Evolutionary conservation across 306 rosid genomes (phyloP).

Genomic region (Biancaea sappan): DNA sequence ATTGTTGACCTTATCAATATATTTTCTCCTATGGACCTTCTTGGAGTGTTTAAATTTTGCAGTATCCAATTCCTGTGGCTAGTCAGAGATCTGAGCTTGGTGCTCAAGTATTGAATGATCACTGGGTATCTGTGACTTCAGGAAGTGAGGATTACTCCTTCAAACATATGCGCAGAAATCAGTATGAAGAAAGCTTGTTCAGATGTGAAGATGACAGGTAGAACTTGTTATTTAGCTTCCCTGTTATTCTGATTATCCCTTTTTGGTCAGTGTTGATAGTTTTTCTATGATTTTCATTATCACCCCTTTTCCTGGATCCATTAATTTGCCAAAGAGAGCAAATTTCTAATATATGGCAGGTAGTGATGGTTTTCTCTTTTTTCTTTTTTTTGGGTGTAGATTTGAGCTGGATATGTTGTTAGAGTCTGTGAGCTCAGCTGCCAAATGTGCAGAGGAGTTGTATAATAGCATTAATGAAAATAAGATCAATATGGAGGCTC

Average conservation of each 20-base stretch:
- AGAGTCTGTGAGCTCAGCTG: constrained; percentile 90
- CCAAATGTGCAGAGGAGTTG: constrained; percentile 85
- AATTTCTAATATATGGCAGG: constrained; percentile 16
- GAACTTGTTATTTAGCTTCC: constrained; percentile 7
- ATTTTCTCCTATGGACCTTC: constrained; percentile 34
- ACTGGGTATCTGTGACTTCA: constrained; percentile 98
- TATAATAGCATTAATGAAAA: constrained; percentile 67
- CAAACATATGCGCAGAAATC: constrained; percentile 97
- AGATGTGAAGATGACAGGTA: constrained; percentile 99
- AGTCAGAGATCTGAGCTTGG: constrained; percentile 95
- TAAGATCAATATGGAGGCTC: constrained; percentile 58
- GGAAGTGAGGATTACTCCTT: constrained; percentile 99
- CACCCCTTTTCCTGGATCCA: constrained; percentile 10
- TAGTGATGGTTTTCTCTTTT: constrained; percentile 29
- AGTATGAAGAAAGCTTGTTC: constrained; percentile 94
- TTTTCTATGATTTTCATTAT: constrained; percentile 19
- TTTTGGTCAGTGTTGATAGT: constrained; percentile 4
- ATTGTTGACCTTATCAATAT: constrained; percentile 25
- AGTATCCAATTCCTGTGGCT: constrained; percentile 90
- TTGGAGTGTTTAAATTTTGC: constrained; percentile 42
- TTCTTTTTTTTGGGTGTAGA: constrained; percentile 49
- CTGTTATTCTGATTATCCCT: constrained; percentile 3
- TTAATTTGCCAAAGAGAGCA: constrained; percentile 21
- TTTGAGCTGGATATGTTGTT: constrained; percentile 98
- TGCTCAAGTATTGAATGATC: constrained; percentile 89